Base-by-base conservation (phyloP, 805 yeast genomes). In the Ogataea pignaliae region DNA sequence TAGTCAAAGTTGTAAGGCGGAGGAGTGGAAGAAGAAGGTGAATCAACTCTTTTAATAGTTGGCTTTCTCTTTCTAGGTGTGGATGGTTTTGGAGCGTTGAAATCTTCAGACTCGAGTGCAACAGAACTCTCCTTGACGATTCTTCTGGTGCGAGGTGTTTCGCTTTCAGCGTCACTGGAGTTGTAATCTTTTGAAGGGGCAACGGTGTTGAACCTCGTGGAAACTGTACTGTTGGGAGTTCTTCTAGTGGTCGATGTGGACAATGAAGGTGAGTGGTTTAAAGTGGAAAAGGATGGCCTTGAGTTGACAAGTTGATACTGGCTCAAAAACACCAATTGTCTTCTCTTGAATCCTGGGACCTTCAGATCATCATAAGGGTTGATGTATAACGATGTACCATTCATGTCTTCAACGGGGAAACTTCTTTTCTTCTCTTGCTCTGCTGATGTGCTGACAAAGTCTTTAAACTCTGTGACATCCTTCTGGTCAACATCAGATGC, bases 131-230 rank as follows among this genome's bases (percentile, higher is more conserved):
- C 76, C 51, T 70, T 72, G 8, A 69, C 74, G 31, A 72, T 63
- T 55, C 84, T 72, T 65, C 85, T 75, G 1, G 86, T 80, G 66
- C 85, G 73, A 32, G 80, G 75, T 55, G 76, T 72, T 42, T 77
- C 82, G 13, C 67, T 68, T 10, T 58, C 56, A n/a, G 63, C 54
- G 34, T 71, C 70, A 17, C 64, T 60, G 31, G 58, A 48, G 26
- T 51, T 47, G 40, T 56, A 48, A 21, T 57, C 56, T 46, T 56
- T 54, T 14, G 58, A 44, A 45, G 59, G 52, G 32, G 69, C 57
- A 32, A 59, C 55, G 7, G 65, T 55, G 29, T 56, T 54, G 42
- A 52, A 56, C 43, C 58, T 58, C 34, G 43, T 51, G 15, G 37
- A 51, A 36, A 51, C 42, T 29, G 56, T 47, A 9, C 54, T 46